These are phyloP conservation scores for Hypoxylon sp. DNA, from an alignment of 2,329 filamentous ascomycete species.

Conservation along the genomic window DNA sequence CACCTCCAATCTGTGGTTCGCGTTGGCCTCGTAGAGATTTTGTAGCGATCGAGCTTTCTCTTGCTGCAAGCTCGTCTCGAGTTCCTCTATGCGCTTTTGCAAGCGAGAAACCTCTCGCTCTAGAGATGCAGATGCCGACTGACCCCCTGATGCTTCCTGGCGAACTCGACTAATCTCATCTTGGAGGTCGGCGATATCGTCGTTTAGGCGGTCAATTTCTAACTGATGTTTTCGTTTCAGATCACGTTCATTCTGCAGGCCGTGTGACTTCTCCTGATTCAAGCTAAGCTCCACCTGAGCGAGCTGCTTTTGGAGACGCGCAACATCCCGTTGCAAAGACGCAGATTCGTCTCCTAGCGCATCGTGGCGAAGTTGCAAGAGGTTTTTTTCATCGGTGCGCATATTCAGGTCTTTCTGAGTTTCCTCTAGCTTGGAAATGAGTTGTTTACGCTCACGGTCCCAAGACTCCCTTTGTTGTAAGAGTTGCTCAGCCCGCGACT, in stretches of 20 bases:
- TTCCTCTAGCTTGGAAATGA: slow-evolving; percentile 64
- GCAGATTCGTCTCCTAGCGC: slow-evolving; percentile 73
- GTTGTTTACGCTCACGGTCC: slow-evolving; percentile 55
- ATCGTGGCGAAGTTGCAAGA: slow-evolving; percentile 77
- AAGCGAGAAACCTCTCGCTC: slow-evolving; percentile 42
- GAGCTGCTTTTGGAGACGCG: slow-evolving; percentile 60
- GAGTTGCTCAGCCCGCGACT: slow-evolving; percentile 58
- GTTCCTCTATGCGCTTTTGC: slow-evolving; percentile 43
- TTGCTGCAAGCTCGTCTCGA: slow-evolving; percentile 39
- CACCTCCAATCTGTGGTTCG: slow-evolving; percentile 65
- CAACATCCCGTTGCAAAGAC: slow-evolving; percentile 73
- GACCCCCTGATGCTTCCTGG: slow-evolving; percentile 39
- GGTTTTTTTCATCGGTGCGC: slow-evolving; percentile 73
- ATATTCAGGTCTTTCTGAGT: slow-evolving; percentile 70
- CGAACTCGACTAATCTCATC: slow-evolving; percentile 54
- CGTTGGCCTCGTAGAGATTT: slow-evolving; percentile 69
- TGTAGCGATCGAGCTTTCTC: slow-evolving; percentile 77
- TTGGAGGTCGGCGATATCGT: slow-evolving; percentile 61
- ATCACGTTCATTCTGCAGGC: slow-evolving; percentile 70
- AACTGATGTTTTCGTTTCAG: slow-evolving; percentile 65
- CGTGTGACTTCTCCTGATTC: slow-evolving; percentile 66
- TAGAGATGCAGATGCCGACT: slow-evolving; percentile 40
- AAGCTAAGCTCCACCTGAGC: slow-evolving; percentile 61
- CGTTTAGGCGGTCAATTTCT: slow-evolving; percentile 62
- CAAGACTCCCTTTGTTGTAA: slow-evolving; percentile 58